Conservation (phyloP, 2,329 filamentous ascomycete genomes). For the Colletotrichum sp. region DNA sequence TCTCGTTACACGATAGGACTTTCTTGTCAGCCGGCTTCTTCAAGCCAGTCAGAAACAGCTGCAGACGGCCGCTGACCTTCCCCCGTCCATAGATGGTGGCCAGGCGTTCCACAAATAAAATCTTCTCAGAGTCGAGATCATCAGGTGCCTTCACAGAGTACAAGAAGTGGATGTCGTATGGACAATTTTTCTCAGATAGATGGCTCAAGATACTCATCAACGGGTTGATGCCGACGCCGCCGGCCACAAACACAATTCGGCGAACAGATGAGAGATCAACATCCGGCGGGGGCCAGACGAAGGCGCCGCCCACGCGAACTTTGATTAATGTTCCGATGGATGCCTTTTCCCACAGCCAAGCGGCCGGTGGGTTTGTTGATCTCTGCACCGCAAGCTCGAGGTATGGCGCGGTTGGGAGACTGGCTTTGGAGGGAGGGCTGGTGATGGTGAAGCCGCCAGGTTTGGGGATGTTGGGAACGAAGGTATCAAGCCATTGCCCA, state of each 20-base stretch:
- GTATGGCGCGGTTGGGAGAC: constrained; percentile 44
- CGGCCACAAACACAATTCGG: constrained; percentile 76
- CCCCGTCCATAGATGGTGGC: constrained; percentile 41
- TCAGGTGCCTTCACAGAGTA: constrained; percentile 58
- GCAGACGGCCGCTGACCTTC: constrained; percentile 43
- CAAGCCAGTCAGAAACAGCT: constrained; percentile 51
- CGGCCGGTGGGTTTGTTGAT: constrained; percentile 73
- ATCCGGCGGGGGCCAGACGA: constrained; percentile 70
- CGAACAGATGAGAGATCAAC: constrained; percentile 49
- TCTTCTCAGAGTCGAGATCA: constrained; percentile 31
- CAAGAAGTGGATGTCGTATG: constrained; percentile 59
- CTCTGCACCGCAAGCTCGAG: constrained; percentile 81
- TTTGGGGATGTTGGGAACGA: constrained; percentile 70
- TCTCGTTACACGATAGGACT: constrained; percentile 9
- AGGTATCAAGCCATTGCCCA: constrained; percentile 89
- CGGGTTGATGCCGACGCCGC: constrained; percentile 84
- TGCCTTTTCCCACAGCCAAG: constrained; percentile 73
- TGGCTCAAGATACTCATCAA: constrained; percentile 75
- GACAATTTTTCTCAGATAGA: constrained; percentile 48
- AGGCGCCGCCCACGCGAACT: constrained; percentile 81
- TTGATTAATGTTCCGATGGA: constrained; percentile 54
- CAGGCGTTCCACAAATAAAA: constrained; percentile 60
- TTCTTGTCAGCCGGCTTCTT: not conserved
- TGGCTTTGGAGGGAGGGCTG: constrained; percentile 67
- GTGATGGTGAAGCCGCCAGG: constrained; percentile 91